Evolutionary conservation across 179 eudicot genomes (phyloP), one percentile per base, ranked within the genome.

Genomic region (Spergularia azorica): DNA sequence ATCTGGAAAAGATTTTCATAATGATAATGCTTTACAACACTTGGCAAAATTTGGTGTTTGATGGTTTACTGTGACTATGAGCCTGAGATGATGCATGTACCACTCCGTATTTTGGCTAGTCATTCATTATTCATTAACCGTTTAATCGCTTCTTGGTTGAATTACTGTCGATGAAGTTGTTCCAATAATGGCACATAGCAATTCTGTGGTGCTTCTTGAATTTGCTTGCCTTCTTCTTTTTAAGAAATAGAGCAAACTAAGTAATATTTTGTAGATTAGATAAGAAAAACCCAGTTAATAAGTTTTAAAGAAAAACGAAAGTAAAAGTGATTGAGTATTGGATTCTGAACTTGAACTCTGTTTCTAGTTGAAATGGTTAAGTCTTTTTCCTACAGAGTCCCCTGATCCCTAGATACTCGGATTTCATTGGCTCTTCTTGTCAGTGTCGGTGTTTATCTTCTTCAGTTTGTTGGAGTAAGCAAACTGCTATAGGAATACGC

Each of bases 31-130:
- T 21, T 61, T 1, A 61, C 50, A 6, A 10, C 58, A 55, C 58
- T 55, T 13, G 0, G 0, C 15, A 12, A 55, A 55, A 55, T 12
- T 12, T 55, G 15, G 4, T 55, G 58, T 15, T 55, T 55, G 58
- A 55, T 55, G 68, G 11, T 64, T 64, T 64, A 13, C 50, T 64
- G 43, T 67, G 32, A 13, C 50, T 64, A n/a, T 67, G 32, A 41
- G 15, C 54, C 1, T n/a, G 13, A 55, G 58, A 55, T 13, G 58
- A 12, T 55, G 58, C 58, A 55, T 4, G 15, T 55, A 13, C 58
- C 4, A 15, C 39, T 36, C 39, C 4, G n/a, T 15, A 17, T n/a
- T n/a, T 67, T 43, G 9, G 32, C 4, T 18, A 43, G 54, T n/a
- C 70, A 43, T 67, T n/a, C 43, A 36, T 36, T 26, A 26, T n/a